Evolutionary conservation across 805 yeast species (phyloP).

Genomic region (Torulaspora microellipsoides): DNA sequence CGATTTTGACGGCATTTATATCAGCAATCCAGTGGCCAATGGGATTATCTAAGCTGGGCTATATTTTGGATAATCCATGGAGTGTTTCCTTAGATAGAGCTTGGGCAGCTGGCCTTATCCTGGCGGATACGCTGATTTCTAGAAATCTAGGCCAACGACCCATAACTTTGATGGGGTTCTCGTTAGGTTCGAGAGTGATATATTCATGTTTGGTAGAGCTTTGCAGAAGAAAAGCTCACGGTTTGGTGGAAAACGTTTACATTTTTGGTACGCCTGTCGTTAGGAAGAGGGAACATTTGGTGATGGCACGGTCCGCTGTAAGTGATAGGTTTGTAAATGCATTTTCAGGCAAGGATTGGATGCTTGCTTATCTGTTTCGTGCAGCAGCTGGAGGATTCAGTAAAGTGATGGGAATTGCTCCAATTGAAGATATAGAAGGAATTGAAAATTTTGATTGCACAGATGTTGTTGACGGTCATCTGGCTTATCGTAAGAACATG

Average conservation of each 20-base stretch:
- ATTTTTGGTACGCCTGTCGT: slow-evolving; percentile 87
- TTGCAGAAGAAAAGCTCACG: slow-evolving; percentile 80
- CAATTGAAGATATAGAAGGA: slow-evolving; percentile 57
- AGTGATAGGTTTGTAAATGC: slow-evolving; percentile 90
- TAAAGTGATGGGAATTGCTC: slow-evolving; percentile 85
- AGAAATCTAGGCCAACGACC: slow-evolving; percentile 92
- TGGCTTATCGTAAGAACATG: slow-evolving; percentile 94
- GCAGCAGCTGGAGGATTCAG: slow-evolving; percentile 94
- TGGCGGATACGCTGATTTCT: slow-evolving; percentile 85
- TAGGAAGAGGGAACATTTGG: slow-evolving; percentile 69
- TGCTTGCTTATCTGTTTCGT: slow-evolving; percentile 86
- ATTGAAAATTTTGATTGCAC: slow-evolving; percentile 88
- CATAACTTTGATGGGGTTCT: slow-evolving; percentile 86
- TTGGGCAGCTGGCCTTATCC: slow-evolving; percentile 87
- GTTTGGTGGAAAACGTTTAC: slow-evolving; percentile 82
- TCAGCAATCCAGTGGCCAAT: slow-evolving; percentile 89
- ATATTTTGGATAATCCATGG: slow-evolving; percentile 95
- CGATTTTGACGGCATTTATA: slow-evolving; percentile 84
- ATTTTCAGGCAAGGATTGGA: slow-evolving; percentile 91
- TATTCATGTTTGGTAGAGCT: slow-evolving; percentile 85
- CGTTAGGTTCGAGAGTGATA: slow-evolving; percentile 87
- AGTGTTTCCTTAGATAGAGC: slow-evolving; percentile 95
- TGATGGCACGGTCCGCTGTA: slow-evolving; percentile 76
- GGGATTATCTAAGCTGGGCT: slow-evolving; percentile 83
- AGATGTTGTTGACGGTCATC: slow-evolving; percentile 84